Evolutionary conservation across 2,329 filamentous ascomycete genomes (phyloP).

Genomic region (Cadophora malorum): DNA sequence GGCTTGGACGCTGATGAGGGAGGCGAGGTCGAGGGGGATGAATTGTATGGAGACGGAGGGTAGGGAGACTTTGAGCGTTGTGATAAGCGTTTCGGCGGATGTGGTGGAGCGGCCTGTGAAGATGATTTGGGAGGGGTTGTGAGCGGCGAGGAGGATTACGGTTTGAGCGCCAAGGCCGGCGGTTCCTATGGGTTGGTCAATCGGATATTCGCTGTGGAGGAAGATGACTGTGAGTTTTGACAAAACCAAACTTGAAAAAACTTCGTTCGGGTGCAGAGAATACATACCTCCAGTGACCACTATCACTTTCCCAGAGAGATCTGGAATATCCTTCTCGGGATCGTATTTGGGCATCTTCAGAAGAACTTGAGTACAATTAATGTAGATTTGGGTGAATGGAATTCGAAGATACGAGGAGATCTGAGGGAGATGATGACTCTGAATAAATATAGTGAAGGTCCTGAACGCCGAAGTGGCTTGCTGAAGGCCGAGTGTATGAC

Average conservation of each 20-base stretch:
- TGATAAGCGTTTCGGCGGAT: constrained; percentile 42
- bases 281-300: not conserved
- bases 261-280: no score
- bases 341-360: not conserved
- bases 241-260: not conserved
- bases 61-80: not conserved
- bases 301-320: not conserved
- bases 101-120: constrained; percentile 48
- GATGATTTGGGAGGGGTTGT: constrained; percentile 48
- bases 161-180: constrained; percentile 54
- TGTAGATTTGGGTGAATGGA: not conserved
- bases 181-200: constrained; percentile 44
- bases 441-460: not conserved
- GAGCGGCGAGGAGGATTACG: constrained; percentile 49
- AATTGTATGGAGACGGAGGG: constrained; percentile 27
- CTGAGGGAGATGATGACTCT: no score
- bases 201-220: not conserved
- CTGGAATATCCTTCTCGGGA: not conserved
- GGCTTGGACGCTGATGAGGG: constrained; percentile 50
- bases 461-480: not conserved
- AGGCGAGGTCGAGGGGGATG: constrained; percentile 50
- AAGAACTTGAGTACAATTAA: not conserved
- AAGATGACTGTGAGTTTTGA: not conserved
- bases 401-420: no score
- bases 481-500: not conserved